These are phyloP conservation scores for Posidonia oceanica DNA, from an alignment of 116 monocot genomes.

Conservation along the genomic window DNA sequence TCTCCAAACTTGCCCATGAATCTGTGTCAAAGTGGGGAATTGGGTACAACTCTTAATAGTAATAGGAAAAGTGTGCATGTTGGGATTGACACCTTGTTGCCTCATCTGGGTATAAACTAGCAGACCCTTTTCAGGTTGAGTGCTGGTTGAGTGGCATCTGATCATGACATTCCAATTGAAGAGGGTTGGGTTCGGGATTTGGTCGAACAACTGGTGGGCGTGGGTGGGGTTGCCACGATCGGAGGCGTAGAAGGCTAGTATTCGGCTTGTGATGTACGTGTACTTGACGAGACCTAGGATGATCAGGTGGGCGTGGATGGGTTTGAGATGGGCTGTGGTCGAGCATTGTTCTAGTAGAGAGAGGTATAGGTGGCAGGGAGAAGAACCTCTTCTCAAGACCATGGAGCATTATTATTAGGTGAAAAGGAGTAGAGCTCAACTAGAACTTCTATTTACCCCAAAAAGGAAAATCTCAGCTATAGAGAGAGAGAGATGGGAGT, in stretches of 20 bases:
- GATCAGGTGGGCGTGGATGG: conserved; percentile 41
- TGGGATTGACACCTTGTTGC: conserved; percentile 15
- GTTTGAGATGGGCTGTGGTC: conserved; percentile 6
- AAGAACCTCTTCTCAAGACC: no score
- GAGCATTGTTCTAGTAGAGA: conserved; percentile 26
- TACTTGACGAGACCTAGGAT: conserved; percentile 34
- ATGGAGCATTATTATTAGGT: no score
- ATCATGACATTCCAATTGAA: conserved; percentile 68
- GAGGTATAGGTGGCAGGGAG: neutral
- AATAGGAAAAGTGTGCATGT: conserved; percentile 59
- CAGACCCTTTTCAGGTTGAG: conserved; percentile 14
- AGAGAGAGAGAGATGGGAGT: no score
- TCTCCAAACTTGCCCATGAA: conserved; percentile 32
- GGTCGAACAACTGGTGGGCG: conserved; percentile 24
- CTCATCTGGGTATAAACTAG: conserved; percentile 27
- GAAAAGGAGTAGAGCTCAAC: no score
- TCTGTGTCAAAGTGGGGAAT: conserved; percentile 12
- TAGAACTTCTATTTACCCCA: no score
- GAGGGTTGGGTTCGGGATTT: conserved; percentile 28
- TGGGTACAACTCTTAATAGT: conserved; percentile 21
- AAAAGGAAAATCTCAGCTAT: no score
- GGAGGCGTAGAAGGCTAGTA: conserved; percentile 32
- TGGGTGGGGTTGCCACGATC: conserved; percentile 4
- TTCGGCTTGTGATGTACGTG: conserved; percentile 43
- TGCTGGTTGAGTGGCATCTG: conserved; percentile 23